These are phyloP conservation scores for Meripilus lineatus DNA, from an alignment of 1,284 basidiomycete genomes.

Conservation along the genomic window DNA sequence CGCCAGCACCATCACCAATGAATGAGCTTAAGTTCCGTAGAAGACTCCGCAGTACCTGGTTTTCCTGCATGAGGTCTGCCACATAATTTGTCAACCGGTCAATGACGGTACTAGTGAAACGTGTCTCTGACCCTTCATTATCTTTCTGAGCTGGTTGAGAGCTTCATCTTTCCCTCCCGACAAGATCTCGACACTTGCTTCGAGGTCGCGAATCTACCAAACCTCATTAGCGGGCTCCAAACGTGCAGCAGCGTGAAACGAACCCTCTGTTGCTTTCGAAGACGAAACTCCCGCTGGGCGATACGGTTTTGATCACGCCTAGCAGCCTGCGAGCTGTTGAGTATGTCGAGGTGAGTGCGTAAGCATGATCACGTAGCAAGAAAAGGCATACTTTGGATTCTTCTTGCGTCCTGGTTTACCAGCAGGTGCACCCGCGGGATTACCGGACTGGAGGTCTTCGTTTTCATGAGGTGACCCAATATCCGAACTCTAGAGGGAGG, in stretches of 20 bases:
- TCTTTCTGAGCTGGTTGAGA: constrained; percentile 73
- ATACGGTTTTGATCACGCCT: constrained; percentile 88
- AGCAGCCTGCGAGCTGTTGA: constrained; percentile 74
- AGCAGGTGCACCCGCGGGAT: constrained; percentile 31
- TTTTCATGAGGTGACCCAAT: constrained; percentile 46
- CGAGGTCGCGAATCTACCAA: constrained; percentile 82
- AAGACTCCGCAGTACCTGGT: constrained; percentile 75
- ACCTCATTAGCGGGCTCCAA: constrained; percentile 11
- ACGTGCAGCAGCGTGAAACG: constrained; percentile 7
- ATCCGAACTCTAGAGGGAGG: constrained; percentile 50
- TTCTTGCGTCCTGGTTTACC: constrained; percentile 80
- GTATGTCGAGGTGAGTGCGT: constrained; percentile 20
- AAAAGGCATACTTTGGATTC: constrained; percentile 66
- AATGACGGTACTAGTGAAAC: constrained; percentile 7
- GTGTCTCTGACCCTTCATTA: constrained; percentile 59
- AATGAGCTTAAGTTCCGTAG: constrained; percentile 73
- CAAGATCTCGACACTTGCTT: constrained; percentile 85
- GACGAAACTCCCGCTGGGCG: constrained; percentile 87
- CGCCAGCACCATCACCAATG: constrained; percentile 79
- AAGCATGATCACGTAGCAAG: constrained; percentile 29
- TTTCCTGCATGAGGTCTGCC: constrained; percentile 82
- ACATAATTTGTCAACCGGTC: constrained; percentile 12
- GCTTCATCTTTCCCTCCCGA: constrained; percentile 89
- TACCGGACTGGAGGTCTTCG: constrained; percentile 15
- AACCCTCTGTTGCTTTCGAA: constrained; percentile 83